phyloP scores from a whole-genome alignment of 2,329 filamentous ascomycete genomes.

The Didymella glomerata region DNA sequence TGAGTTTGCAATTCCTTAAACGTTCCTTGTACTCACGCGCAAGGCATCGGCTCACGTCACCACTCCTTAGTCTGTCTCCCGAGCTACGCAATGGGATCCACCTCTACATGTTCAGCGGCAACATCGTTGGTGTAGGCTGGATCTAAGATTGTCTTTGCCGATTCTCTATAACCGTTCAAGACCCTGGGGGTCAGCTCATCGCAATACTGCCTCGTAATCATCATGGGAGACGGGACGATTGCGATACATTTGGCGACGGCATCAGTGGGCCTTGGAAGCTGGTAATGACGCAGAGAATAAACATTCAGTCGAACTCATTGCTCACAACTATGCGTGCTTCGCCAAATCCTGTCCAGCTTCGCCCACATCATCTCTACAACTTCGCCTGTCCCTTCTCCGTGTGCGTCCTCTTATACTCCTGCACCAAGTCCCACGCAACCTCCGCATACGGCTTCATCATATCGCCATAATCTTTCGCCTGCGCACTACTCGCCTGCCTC shows the following conservation, averaged over 20 bases:
- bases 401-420: slow-evolving; percentile 55
- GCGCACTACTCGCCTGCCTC: slow-evolving; percentile 87
- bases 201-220: background rate
- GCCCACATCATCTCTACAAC: slow-evolving; percentile 34
- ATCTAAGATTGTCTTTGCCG: too few species aligned
- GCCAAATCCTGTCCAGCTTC: background rate
- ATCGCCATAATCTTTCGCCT: slow-evolving; percentile 75
- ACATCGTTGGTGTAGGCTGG: too few species aligned
- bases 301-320: background rate
- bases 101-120: background rate
- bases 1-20: background rate
- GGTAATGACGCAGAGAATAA: background rate
- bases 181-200: too few species aligned
- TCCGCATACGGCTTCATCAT: slow-evolving; percentile 77
- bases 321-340: background rate
- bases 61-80: background rate
- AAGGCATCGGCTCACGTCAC: too few species aligned
- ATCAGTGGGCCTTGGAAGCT: background rate
- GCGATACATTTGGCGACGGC: background rate
- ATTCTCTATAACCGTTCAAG: too few species aligned
- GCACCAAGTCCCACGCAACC: slow-evolving; percentile 78
- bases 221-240: background rate
- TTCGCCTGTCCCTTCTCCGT: slow-evolving; percentile 43
- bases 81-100: background rate
- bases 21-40: background rate